Base-by-base conservation (phyloP, 345 rosid genomes). In the Eucalyptus regnans region DNA sequence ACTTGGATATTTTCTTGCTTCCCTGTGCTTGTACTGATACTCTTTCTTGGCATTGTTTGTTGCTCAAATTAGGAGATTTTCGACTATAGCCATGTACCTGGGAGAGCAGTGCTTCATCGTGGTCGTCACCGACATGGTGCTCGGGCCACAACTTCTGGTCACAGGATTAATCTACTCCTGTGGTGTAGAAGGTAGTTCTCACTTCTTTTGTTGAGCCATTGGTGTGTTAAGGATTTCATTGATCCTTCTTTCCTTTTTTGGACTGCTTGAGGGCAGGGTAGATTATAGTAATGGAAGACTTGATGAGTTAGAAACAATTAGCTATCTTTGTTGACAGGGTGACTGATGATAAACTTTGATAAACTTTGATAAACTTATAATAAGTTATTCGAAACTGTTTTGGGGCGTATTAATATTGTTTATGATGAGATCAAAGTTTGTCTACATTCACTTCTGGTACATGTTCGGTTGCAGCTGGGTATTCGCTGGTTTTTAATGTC, bases 51-150 rank as follows among this genome's bases (percentile, higher is more conserved):
- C 66, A 86, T 46, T 49, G 29, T 33, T 87, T 44, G 58, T 80
- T 79, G 58, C 60, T 50, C 12, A 15, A 11, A 86, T 83, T 90
- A 97, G 99, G 99, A 98, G 91, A 93, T 92, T 86, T 95, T 92
- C 62, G 98, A 98, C 91, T 96, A 93, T 91, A 86, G 92, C 86
- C 99, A 98, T 92, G 94, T 92, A 66, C 96, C 97, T 80, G 99
- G 99, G 49, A 92, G 88, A 29, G 99, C 98, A 51, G 91, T 98
- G 87, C 98, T 97, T 92, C 99, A 98, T 92, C 94, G 96, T 84
- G 99, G 99, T 87, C 95, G 97, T 86, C 99, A 98, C 88, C 94
- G 99, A 87, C 99, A 98, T 94, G 99, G 99, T 88, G 99, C 98
- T 90, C 94, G 96, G 91, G 99, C 99, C 87, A 97, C 99, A 86